A percentile compares a stretch with the other conserved stretches of the same genome.
These are phyloP conservation scores for Dactylonectria estremocensis DNA, from an alignment of 2,329 filamentous ascomycete genomes.

Conservation along the genomic window DNA sequence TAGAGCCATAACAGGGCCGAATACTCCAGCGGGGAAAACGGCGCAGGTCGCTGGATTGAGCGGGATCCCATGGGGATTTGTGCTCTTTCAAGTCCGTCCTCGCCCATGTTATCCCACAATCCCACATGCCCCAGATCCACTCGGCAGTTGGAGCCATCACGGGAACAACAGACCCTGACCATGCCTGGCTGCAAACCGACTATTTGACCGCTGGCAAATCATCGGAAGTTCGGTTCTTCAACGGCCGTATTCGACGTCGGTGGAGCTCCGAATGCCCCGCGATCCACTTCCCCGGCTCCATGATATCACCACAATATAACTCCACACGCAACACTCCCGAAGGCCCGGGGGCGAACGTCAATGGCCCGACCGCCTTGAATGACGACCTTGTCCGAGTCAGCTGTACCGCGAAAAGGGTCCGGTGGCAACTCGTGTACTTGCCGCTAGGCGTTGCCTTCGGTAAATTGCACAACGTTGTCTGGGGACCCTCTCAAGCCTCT, in stretches of 20 bases:
- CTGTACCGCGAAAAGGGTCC: not conserved
- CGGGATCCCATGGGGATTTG: conserved; percentile 4
- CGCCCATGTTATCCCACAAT: conserved; percentile 15
- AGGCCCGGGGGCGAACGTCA: conserved; percentile 2
- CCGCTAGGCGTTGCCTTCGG: conserved; percentile 21
- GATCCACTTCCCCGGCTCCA: conserved; percentile 32
- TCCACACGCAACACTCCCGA: conserved; percentile 20
- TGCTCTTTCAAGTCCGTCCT: not conserved
- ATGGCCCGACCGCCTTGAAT: conserved; percentile 32
- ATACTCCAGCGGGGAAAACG: conserved; percentile 34
- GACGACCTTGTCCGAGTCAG: conserved; percentile 22
- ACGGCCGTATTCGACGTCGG: conserved; percentile 40
- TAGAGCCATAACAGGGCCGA: conserved; percentile 41
- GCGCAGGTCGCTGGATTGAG: conserved; percentile 29
- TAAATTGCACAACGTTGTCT: conserved; percentile 4
- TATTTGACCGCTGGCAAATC: conserved; percentile 32
- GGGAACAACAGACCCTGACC: conserved; percentile 21
- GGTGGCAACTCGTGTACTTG: conserved; percentile 8
- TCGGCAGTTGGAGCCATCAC: conserved; percentile 32
- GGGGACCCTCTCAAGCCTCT: not conserved
- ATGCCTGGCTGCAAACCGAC: too few relatives aligned
- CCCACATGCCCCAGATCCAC: conserved; percentile 36
- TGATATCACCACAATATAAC: conserved; percentile 36
- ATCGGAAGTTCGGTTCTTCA: conserved; percentile 41
- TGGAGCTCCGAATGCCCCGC: conserved; percentile 29